Percentiles rank a stretch among this genome's conserved stretches.
These are phyloP conservation scores for Zizania palustris DNA, from an alignment of 202 grass and related monocot genomes.

Conservation along the genomic window DNA sequence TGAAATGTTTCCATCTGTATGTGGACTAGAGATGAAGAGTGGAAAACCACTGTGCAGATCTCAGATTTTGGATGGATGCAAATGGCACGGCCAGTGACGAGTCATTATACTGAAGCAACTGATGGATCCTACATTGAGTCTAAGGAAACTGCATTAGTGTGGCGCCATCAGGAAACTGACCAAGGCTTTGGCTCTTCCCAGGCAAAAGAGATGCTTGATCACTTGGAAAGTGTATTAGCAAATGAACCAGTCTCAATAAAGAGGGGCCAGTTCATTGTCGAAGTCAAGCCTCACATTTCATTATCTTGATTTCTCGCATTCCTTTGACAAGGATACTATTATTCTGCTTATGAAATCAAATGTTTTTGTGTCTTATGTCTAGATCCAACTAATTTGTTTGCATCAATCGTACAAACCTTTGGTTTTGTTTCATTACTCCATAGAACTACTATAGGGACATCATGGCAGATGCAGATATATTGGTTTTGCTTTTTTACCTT, in stretches of 20 bases:
- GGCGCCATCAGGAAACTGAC: constrained; percentile 91
- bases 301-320: constrained; percentile 27
- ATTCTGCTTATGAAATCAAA: background rate
- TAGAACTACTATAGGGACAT: background rate
- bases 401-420: background rate
- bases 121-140: constrained; percentile 81
- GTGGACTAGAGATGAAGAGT: constrained; percentile 60
- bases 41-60: constrained; percentile 53
- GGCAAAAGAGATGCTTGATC: constrained; percentile 86
- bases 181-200: constrained; percentile 79
- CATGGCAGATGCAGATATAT: background rate
- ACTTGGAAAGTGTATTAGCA: constrained; percentile 74
- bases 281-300: constrained; percentile 92
- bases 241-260: constrained; percentile 82
- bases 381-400: background rate
- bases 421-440: background rate
- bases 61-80: constrained; percentile 84
- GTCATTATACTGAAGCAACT: constrained; percentile 78
- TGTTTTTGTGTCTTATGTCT: background rate
- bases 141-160: constrained; percentile 89
- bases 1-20: constrained; percentile 45
- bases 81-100: constrained; percentile 80
- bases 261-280: constrained; percentile 87
- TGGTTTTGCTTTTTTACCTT: background rate
- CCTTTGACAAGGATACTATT: background rate